Conservation (phyloP, 768 basidiomycete species). For the Clitopilus passeckerianus region DNA sequence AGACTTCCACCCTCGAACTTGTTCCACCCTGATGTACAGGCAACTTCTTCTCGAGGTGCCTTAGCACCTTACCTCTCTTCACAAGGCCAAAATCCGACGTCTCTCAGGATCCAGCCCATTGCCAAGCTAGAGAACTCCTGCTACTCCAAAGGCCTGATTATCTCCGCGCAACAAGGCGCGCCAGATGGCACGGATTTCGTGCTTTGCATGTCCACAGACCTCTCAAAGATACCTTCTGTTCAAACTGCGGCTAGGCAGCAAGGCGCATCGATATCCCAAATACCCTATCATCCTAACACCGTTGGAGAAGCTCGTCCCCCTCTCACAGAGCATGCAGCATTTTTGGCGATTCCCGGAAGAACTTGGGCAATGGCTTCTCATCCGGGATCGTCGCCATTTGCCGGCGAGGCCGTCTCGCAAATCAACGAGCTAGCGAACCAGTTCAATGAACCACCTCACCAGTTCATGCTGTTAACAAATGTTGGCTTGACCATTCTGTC, state of each 20-base stretch:
- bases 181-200: conserved; percentile 70
- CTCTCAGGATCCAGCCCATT: conserved; percentile 54
- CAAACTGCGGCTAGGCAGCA: conserved; percentile 27
- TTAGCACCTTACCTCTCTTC: conserved; percentile 43
- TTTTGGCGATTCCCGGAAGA: conserved; percentile 75
- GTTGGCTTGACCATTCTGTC: conserved; percentile 77
- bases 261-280: neutral
- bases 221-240: conserved; percentile 51
- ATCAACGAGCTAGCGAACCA: conserved; percentile 83
- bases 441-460: conserved; percentile 65
- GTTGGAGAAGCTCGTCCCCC: conserved; percentile 45
- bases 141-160: conserved; percentile 60
- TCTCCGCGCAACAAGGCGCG: conserved; percentile 74
- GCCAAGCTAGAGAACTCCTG: conserved; percentile 57
- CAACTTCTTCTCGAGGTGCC: conserved; percentile 42
- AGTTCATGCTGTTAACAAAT: conserved; percentile 88
- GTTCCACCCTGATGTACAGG: conserved; percentile 71
- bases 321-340: conserved; percentile 70
- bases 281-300: conserved; percentile 20
- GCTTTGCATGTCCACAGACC: conserved; percentile 70
- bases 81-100: conserved; percentile 38
- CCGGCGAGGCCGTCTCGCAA: conserved; percentile 44
- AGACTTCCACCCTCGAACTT: conserved; percentile 74
- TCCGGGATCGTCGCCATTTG: conserved; percentile 25
- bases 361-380: conserved; percentile 77